Percentiles rank a stretch among this genome's conserved stretches.
Conservation (phyloP, 148 eudicot species). For the Nepenthes gracilis region DNA sequence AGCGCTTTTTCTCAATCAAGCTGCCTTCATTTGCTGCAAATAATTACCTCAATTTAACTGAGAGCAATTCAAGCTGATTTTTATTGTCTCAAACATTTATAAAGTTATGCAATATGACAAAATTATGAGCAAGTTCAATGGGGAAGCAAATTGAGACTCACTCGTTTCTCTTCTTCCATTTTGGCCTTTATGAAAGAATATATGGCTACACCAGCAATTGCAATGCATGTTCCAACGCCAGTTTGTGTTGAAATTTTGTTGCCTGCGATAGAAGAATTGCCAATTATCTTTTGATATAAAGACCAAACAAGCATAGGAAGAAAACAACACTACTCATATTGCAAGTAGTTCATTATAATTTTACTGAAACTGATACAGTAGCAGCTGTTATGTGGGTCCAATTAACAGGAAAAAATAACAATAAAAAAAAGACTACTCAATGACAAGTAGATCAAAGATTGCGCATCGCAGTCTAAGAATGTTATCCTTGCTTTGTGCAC, state of each 20-base stretch:
- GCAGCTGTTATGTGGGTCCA: too few relatives aligned
- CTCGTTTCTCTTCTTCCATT: constrained; percentile 97
- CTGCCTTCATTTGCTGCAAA: constrained; percentile 64
- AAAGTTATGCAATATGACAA: not conserved
- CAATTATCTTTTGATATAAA: not conserved
- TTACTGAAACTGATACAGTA: too few relatives aligned
- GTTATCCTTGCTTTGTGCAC: too few relatives aligned
- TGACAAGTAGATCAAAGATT: not conserved
- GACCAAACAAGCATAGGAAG: not conserved
- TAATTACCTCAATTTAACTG: not conserved
- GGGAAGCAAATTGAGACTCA: constrained; percentile 16
- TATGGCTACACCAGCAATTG: constrained; percentile 93
- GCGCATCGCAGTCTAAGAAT: too few relatives aligned
- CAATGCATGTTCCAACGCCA: constrained; percentile 87
- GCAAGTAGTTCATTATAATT: too few relatives aligned
- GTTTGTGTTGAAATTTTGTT: constrained; percentile 95
- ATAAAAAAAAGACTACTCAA: too few relatives aligned
- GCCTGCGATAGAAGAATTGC: constrained; percentile 30
- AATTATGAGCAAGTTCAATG: not conserved
- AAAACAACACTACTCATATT: not conserved
- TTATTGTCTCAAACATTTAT: not conserved
- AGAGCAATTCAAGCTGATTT: too few relatives aligned
- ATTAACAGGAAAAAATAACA: too few relatives aligned
- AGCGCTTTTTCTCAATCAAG: constrained; percentile 21
- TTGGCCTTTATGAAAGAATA: constrained; percentile 94